Evolutionary conservation across 2,329 filamentous ascomycete species (phyloP).

Genomic region (Talaromyces marneffei): DNA sequence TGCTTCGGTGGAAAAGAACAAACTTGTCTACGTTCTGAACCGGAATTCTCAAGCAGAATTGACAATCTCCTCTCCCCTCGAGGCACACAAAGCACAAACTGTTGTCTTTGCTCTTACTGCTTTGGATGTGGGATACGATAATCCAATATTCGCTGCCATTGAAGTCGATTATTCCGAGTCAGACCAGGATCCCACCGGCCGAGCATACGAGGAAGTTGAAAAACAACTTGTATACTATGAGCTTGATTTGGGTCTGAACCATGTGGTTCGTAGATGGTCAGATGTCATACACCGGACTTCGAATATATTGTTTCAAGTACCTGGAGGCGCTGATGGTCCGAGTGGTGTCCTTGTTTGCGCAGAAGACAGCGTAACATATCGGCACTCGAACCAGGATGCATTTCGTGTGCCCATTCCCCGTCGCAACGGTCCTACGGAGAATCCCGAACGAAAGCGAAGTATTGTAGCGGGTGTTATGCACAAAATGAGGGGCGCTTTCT

Average conservation of each 20-base stretch:
- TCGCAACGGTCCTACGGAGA: slow-evolving; percentile 79
- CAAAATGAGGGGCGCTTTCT: slow-evolving; percentile 93
- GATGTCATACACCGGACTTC: slow-evolving; percentile 87
- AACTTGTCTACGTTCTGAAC: slow-evolving; percentile 97
- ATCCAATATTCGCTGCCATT: slow-evolving; percentile 90
- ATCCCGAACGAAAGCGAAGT: slow-evolving; percentile 79
- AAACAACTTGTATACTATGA: slow-evolving; percentile 96
- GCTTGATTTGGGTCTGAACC: slow-evolving; percentile 90
- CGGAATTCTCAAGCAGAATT: slow-evolving; percentile 90
- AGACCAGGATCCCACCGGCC: slow-evolving; percentile 83
- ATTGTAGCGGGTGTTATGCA: slow-evolving; percentile 95
- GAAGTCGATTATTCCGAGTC: slow-evolving; percentile 90
- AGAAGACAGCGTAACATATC: slow-evolving; percentile 90
- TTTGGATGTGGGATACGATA: slow-evolving; percentile 92
- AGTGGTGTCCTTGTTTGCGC: slow-evolving; percentile 93
- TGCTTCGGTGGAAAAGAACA: slow-evolving; percentile 95
- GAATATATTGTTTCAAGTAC: slow-evolving; percentile 88
- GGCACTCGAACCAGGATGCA: slow-evolving; percentile 89
- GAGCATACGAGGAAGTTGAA: slow-evolving; percentile 73
- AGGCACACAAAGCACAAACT: slow-evolving; percentile 89
- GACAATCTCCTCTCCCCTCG: slow-evolving; percentile 92
- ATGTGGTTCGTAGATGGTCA: slow-evolving; percentile 90
- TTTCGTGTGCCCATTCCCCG: slow-evolving; percentile 86
- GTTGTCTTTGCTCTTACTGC: slow-evolving; percentile 83
- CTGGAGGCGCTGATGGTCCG: slow-evolving; percentile 85